These are phyloP conservation scores for Phytopythium cucurbitacearum DNA, from an alignment of 352 stramenopile genomes.

Conservation along the genomic window DNA sequence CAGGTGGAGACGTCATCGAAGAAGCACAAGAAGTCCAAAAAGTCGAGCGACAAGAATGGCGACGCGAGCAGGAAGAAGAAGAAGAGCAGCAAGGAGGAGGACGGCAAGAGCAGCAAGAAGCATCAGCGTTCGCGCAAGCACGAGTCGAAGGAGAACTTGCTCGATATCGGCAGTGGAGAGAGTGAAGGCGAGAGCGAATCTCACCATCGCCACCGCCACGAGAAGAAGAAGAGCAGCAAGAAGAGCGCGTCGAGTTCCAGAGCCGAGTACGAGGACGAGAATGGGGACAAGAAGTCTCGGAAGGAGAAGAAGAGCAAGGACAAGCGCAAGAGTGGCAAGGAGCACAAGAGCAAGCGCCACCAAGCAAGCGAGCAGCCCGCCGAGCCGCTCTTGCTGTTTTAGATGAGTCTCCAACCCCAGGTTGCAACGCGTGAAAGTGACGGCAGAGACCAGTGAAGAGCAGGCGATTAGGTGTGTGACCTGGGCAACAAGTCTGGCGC, in stretches of 20 bases:
- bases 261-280: conserved; percentile 28
- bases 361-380: conserved; percentile 31
- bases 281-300: conserved; percentile 23
- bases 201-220: conserved; percentile 14
- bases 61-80: conserved; percentile 15
- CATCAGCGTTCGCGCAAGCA: conserved; percentile 3
- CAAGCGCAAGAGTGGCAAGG: conserved; percentile 32
- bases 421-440: background rate
- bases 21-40: conserved; percentile 45
- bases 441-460: background rate
- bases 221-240: conserved; percentile 44
- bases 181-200: conserved; percentile 24
- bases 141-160: conserved; percentile 48
- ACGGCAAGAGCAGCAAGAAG: conserved; percentile 14
- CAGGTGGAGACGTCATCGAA: conserved; percentile 22
- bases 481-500: background rate
- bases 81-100: conserved; percentile 7
- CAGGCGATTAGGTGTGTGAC: background rate
- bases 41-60: conserved; percentile 25
- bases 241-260: conserved; percentile 36
- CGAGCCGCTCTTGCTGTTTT: conserved; percentile 78
- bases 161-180: conserved; percentile 39
- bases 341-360: conserved; percentile 20
- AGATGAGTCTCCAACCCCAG: conserved; percentile 18
- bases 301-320: conserved; percentile 37